These are phyloP conservation scores for Xylaria castorea DNA, from an alignment of 495 filamentous ascomycete species.

Conservation along the genomic window DNA sequence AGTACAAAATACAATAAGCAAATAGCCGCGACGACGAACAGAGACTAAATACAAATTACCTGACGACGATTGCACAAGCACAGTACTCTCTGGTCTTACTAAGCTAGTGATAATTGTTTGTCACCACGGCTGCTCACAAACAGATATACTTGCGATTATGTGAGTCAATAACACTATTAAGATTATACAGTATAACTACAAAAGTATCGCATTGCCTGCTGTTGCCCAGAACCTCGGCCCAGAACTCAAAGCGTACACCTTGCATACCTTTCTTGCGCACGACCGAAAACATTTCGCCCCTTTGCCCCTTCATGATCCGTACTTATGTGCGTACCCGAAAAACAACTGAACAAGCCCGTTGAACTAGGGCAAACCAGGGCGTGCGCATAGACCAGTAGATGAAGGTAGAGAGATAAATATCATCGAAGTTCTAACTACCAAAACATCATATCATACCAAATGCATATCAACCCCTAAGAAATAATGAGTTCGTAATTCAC, in stretches of 20 bases:
- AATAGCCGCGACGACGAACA: background rate
- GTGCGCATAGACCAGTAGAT: background rate
- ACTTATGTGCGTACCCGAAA: slow-evolving; percentile 8
- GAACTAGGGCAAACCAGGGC: background rate
- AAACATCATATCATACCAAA: background rate
- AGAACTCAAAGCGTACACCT: background rate
- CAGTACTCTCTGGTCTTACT: background rate
- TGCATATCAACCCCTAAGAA: background rate
- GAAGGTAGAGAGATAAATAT: background rate
- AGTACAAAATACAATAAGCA: slow-evolving; percentile 3
- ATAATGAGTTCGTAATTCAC: slow-evolving; percentile 1
- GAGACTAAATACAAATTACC: background rate
- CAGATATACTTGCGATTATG: background rate
- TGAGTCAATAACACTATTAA: background rate
- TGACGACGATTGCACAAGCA: background rate
- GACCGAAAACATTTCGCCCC: background rate
- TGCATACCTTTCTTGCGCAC: background rate
- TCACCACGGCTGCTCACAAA: background rate
- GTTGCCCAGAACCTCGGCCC: too few relatives aligned
- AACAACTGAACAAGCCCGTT: background rate
- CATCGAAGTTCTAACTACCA: background rate
- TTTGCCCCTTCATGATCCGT: slow-evolving; percentile 5
- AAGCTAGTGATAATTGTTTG: background rate
- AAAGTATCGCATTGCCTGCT: background rate
- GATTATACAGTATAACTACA: background rate